Percentiles rank a stretch among this genome's conserved stretches.
These are phyloP conservation scores for Nakaseomyces uthaithaninus DNA, from an alignment of 1,139 yeast genomes.

Conservation along the genomic window DNA sequence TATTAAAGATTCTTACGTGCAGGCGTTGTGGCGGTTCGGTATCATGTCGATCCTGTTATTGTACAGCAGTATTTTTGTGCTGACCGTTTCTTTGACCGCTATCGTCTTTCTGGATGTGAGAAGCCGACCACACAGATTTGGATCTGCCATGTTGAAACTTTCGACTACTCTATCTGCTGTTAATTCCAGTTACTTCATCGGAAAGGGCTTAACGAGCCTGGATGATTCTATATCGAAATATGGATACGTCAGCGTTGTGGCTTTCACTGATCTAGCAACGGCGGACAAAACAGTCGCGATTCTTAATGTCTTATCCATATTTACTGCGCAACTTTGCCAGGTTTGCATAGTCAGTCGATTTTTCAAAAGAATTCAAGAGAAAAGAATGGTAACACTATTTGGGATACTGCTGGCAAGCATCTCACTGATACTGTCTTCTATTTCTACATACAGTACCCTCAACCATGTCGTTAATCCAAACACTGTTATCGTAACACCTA, in stretches of 20 bases:
- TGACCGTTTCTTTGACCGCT: conserved; percentile 55
- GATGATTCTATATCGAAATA: conserved; percentile 39
- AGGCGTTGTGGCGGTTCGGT: conserved; percentile 47
- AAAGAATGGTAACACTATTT: conserved; percentile 52
- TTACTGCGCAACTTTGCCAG: conserved; percentile 60
- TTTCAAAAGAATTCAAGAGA: conserved; percentile 64
- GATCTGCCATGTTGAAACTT: conserved; percentile 40
- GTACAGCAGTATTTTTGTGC: conserved; percentile 55
- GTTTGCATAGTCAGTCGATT: conserved; percentile 69
- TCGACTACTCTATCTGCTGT: conserved; percentile 44
- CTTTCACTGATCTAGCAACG: conserved; percentile 43
- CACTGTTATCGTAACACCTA: conserved; percentile 55
- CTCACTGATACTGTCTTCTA: conserved; percentile 64
- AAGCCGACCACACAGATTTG: conserved; percentile 27
- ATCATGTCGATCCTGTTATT: conserved; percentile 56
- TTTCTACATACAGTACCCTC: conserved; percentile 34
- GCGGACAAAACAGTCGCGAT: conserved; percentile 44
- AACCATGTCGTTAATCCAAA: conserved; percentile 2
- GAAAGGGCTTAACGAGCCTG: conserved; percentile 42
- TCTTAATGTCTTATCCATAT: conserved; percentile 55
- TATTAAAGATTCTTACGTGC: conserved; percentile 14
- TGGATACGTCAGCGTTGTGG: conserved; percentile 38
- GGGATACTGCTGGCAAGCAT: conserved; percentile 52
- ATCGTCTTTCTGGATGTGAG: conserved; percentile 49
- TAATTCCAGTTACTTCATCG: conserved; percentile 46